phyloP scores from a whole-genome alignment of 768 basidiomycete genomes.

The Termitomyces sp. region DNA sequence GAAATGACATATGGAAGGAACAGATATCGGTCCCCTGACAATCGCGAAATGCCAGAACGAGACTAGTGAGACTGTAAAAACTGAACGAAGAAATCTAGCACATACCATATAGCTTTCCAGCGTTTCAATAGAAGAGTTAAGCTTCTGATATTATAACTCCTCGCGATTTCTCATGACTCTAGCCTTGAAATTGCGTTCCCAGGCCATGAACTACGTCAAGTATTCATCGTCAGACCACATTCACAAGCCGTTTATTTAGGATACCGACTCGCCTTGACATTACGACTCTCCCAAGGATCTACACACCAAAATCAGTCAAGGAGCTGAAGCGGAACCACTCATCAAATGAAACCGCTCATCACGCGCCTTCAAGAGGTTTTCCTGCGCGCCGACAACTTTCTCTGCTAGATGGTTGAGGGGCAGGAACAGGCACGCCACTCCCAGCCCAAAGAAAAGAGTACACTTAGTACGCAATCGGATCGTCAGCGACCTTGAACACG shows the following conservation, averaged over 20 bases:
- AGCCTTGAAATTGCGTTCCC: slow-evolving; percentile 88
- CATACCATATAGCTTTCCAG: slow-evolving; percentile 45
- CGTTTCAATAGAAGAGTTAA: slow-evolving; percentile 82
- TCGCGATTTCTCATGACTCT: too few relatives aligned
- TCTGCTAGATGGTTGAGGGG: too few relatives aligned
- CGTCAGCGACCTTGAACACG: neutral
- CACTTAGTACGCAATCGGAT: slow-evolving; percentile 26
- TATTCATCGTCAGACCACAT: neutral
- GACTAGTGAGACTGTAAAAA: slow-evolving; percentile 46
- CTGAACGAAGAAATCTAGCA: neutral
- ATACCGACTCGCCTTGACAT: slow-evolving; percentile 57
- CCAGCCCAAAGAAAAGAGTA: slow-evolving; percentile 75
- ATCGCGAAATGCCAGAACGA: slow-evolving; percentile 73
- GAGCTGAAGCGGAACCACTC: slow-evolving; percentile 43
- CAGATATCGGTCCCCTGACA: slow-evolving; percentile 58
- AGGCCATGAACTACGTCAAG: slow-evolving; percentile 78
- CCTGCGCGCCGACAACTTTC: slow-evolving; percentile 71
- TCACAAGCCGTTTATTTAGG: neutral
- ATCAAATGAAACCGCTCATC: slow-evolving; percentile 91
- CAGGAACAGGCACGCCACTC: too few relatives aligned
- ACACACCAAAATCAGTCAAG: neutral
- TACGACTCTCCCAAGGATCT: slow-evolving; percentile 84
- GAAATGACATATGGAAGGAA: slow-evolving; percentile 61
- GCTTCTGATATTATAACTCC: slow-evolving; percentile 77
- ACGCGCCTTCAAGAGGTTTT: slow-evolving; percentile 88